Conservation (phyloP, 768 basidiomycete species). For the Amanita jacksonii region DNA sequence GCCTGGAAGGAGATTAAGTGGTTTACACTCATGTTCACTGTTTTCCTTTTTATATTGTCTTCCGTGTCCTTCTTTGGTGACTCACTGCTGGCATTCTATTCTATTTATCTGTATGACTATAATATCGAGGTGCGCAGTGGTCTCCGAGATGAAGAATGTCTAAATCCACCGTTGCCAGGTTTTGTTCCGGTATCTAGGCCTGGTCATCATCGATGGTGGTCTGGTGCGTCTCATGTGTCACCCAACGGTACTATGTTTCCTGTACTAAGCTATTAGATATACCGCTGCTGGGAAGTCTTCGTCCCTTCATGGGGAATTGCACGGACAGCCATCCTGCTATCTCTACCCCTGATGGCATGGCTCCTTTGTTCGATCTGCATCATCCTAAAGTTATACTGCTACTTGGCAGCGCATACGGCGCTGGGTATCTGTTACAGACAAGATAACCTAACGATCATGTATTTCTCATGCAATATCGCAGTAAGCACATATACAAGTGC, state of each 20-base stretch:
- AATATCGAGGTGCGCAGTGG: no score
- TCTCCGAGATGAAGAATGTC: no score
- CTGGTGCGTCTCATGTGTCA: background rate
- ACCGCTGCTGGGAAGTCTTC: background rate
- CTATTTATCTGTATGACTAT: no score
- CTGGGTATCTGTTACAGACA: background rate
- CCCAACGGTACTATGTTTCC: background rate
- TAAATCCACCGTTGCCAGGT: no score
- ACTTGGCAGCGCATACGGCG: background rate
- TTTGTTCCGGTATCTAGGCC: no score
- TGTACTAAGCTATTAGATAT: background rate
- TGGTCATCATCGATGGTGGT: background rate
- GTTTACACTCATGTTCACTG: background rate
- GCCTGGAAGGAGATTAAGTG: background rate
- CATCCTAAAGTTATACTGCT: background rate
- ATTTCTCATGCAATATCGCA: background rate
- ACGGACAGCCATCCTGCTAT: background rate
- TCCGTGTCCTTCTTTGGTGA: background rate
- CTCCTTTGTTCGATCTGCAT: background rate
- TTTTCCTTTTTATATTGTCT: background rate
- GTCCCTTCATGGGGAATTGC: background rate
- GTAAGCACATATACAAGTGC: background rate
- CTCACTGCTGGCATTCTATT: no score
- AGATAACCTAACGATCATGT: background rate
- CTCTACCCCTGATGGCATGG: background rate